phyloP scores from a whole-genome alignment of 176 grass and related monocot species.

The Thinopyrum elongatum region DNA sequence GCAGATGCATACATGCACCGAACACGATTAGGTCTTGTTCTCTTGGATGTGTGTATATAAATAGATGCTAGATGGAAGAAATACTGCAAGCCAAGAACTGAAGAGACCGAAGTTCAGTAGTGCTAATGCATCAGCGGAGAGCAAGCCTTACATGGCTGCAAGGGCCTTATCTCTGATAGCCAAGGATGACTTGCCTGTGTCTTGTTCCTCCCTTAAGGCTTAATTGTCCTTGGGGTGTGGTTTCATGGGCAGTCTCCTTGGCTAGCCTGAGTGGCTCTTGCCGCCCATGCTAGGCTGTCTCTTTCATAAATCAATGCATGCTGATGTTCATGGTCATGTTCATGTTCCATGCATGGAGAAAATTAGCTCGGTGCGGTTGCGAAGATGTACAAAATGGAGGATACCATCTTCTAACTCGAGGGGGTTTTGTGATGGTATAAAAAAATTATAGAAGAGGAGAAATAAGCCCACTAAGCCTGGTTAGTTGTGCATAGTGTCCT shows the following conservation, averaged over 20 bases:
- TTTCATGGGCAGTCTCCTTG: slow-evolving; percentile 46
- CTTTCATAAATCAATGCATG: neutral
- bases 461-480: neutral
- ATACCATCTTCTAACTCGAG: neutral
- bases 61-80: neutral
- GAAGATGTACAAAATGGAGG: neutral
- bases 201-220: neutral
- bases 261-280: slow-evolving; percentile 36
- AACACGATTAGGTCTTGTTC: neutral
- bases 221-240: neutral
- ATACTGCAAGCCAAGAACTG: neutral
- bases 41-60: neutral
- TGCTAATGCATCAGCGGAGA: neutral
- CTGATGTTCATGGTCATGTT: neutral
- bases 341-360: neutral
- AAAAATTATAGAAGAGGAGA: neutral
- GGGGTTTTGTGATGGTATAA: neutral
- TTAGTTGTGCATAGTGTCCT: neutral
- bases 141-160: slow-evolving; percentile 1
- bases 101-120: neutral
- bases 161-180: slow-evolving; percentile 6
- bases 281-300: slow-evolving; percentile 27
- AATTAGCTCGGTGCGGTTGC: neutral
- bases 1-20: neutral
- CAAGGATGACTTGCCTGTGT: slow-evolving; percentile 33